Evolutionary conservation across 768 basidiomycete species (phyloP).

Genomic region (Phylloporus rhodoxanthus): DNA sequence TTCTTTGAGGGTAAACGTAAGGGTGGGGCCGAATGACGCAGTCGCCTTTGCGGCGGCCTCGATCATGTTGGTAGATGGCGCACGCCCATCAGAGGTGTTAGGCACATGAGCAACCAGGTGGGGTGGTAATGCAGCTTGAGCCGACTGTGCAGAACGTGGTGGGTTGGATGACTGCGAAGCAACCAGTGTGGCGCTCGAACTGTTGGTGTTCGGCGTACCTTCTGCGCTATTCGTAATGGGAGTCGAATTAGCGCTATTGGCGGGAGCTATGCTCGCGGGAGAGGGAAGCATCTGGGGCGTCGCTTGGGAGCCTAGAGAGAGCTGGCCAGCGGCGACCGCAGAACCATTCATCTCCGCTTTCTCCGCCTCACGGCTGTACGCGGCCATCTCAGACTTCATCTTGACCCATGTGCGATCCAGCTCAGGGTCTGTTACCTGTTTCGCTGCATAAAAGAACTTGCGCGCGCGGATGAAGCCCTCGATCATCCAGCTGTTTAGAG

Average conservation of each 20-base stretch:
- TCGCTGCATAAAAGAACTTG: conserved; percentile 40
- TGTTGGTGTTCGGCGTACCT: conserved; percentile 45
- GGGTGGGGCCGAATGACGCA: conserved; percentile 24
- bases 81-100: conserved; percentile 26
- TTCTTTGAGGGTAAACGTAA: conserved; percentile 26
- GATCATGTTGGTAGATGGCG: conserved; percentile 25
- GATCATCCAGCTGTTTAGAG: conserved; percentile 60
- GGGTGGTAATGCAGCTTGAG: conserved; percentile 39
- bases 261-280: conserved; percentile 61
- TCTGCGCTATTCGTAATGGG: conserved; percentile 54
- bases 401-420: conserved; percentile 31
- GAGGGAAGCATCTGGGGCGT: conserved; percentile 78
- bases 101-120: conserved; percentile 28
- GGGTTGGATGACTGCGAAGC: conserved; percentile 23
- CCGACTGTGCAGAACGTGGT: conserved; percentile 22
- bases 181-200: conserved; percentile 19
- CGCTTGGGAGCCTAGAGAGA: conserved; percentile 28
- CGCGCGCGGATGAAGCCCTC: conserved; percentile 65
- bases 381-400: conserved; percentile 31
- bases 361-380: conserved; percentile 31
- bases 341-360: conserved; percentile 31
- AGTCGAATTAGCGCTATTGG: conserved; percentile 72
- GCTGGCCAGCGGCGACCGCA: conserved; percentile 22
- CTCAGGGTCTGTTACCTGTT: conserved; percentile 30
- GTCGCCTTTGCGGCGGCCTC: conserved; percentile 29